These are phyloP conservation scores for Telopea speciosissima DNA, from an alignment of 177 flowering plant species.

Conservation along the genomic window DNA sequence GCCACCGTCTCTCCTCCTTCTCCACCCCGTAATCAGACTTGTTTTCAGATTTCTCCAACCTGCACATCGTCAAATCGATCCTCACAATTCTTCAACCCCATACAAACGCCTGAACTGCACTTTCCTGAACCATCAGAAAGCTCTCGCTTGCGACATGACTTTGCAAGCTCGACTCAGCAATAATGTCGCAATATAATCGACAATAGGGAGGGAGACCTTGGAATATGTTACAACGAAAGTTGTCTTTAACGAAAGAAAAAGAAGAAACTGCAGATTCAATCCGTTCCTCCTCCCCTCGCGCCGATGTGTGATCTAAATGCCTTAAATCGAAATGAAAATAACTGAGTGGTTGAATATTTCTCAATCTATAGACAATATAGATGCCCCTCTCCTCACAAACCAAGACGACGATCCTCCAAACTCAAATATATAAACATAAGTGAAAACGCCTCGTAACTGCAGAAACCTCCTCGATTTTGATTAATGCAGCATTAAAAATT, in stretches of 20 bases:
- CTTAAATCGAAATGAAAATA: too few species aligned
- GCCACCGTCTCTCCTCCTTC: slow-evolving; percentile 14
- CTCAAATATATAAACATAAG: background rate
- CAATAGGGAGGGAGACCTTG: background rate
- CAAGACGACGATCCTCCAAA: background rate
- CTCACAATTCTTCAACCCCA: slow-evolving; percentile 3
- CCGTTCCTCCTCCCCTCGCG: background rate
- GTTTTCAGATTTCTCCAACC: slow-evolving; percentile 16
- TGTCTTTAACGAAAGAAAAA: background rate
- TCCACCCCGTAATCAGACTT: slow-evolving; percentile 3
- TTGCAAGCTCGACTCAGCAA: background rate
- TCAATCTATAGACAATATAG: background rate
- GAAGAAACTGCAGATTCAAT: slow-evolving; percentile 1
- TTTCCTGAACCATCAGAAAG: background rate
- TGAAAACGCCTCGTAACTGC: slow-evolving; percentile 6
- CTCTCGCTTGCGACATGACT: background rate
- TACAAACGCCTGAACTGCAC: background rate
- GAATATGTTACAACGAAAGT: background rate
- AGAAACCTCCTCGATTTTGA: slow-evolving; percentile 8
- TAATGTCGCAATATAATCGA: background rate
- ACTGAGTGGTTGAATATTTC: background rate
- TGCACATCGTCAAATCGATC: slow-evolving; percentile 12
- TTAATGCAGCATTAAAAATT: slow-evolving; percentile 14
- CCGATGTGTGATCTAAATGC: background rate
- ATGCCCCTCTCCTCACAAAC: background rate